Conservation (phyloP, 345 rosid species). For the Pistacia integerrima region DNA sequence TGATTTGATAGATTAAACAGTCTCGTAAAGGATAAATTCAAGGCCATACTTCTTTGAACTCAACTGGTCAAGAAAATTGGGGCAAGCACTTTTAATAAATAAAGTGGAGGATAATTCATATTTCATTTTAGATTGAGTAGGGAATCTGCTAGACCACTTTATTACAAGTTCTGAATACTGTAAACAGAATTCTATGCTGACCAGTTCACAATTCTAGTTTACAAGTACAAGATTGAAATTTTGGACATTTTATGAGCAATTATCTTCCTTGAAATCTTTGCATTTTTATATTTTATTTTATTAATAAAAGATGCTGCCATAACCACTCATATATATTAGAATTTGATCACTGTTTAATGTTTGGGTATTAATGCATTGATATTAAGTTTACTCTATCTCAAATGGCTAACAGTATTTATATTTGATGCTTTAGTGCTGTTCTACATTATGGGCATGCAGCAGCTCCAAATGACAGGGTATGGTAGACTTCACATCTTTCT, state of each 20-base stretch:
- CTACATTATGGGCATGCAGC: constrained; percentile 98
- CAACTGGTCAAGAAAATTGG: background rate
- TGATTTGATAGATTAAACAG: background rate
- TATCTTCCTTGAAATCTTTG: background rate
- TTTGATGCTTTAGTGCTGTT: constrained; percentile 65
- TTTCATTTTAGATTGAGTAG: background rate
- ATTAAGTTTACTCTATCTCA: constrained; percentile 8
- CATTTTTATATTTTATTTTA: background rate
- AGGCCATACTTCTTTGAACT: background rate
- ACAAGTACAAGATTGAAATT: background rate
- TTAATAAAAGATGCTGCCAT: too few species aligned
- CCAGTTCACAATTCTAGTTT: background rate
- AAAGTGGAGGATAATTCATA: background rate
- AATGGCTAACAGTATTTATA: constrained; percentile 16
- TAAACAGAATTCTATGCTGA: constrained; percentile 1
- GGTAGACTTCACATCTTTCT: constrained; percentile 3
- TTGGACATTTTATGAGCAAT: background rate
- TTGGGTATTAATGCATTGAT: background rate
- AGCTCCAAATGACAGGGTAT: constrained; percentile 97
- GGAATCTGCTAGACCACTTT: background rate
- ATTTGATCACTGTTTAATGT: background rate
- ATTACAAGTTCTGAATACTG: background rate
- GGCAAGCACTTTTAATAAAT: background rate
- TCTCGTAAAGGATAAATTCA: background rate
- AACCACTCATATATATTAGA: background rate